phyloP scores from a whole-genome alignment of 106 monocot species.

The Apostasia ramifera region DNA sequence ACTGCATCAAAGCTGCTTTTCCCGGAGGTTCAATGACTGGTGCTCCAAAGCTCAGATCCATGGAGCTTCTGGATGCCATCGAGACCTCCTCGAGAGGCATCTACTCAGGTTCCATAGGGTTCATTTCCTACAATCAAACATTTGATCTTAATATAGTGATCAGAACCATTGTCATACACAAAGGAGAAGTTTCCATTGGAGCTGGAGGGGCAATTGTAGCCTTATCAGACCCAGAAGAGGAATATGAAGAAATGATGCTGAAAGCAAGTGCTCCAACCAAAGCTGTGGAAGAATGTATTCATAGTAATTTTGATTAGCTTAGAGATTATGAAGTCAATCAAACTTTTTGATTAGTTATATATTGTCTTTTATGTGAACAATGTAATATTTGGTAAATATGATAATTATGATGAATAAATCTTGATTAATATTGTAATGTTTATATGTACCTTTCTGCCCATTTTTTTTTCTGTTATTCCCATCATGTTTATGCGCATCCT shows the following conservation, averaged over 20 bases:
- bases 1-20: slow-evolving; percentile 84
- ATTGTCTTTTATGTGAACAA: no score
- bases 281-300: slow-evolving; percentile 30
- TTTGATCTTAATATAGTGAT: slow-evolving; percentile 96
- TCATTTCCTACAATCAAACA: slow-evolving; percentile 80
- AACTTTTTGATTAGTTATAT: no score
- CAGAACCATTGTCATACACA: slow-evolving; percentile 61
- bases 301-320: no score
- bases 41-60: slow-evolving; percentile 90
- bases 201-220: slow-evolving; percentile 87
- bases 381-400: no score
- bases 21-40: slow-evolving; percentile 98
- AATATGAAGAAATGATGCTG: slow-evolving; percentile 83
- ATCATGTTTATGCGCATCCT: no score
- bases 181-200: slow-evolving; percentile 80
- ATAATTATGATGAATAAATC: no score
- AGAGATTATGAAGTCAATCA: no score
- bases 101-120: slow-evolving; percentile 94
- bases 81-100: slow-evolving; percentile 74
- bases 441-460: no score
- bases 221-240: slow-evolving; percentile 68
- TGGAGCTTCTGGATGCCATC: slow-evolving; percentile 85
- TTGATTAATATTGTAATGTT: no score
- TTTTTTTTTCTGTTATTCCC: no score
- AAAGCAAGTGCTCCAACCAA: slow-evolving; percentile 71